Evolutionary conservation across 148 eudicot species (phyloP), one percentile per base, ranked within the genome.

Genomic region (Euryodendron excelsum): DNA sequence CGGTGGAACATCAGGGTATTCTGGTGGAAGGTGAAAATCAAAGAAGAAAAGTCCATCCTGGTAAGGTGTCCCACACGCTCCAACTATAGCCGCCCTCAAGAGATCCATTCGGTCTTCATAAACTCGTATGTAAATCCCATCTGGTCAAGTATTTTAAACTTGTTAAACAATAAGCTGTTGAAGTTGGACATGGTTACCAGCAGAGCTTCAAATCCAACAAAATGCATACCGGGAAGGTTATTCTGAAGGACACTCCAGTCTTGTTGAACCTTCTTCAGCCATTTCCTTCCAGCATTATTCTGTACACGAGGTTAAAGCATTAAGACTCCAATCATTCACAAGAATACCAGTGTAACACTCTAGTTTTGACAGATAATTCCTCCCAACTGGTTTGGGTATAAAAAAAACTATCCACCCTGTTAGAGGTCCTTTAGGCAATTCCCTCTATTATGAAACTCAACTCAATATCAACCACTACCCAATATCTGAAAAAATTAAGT

Each of bases 21-120:
- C 99, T 2, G 93, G 93, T 55, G 99, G 95, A 83, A 96, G 94
- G 74, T 91, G 95, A 81, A 96, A 93, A 85, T 96, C 99, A 82
- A 96, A 96, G 89, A 93, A 96, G 88, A 93, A 96, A 76, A 96
- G 88, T 41, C 99, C 99, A 86, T 96, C 98, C 82, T 93, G 99
- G 80, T 96, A 96, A 77, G 99, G 99, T 77, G 99, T 96, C 77
- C 97, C 98, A 85, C 93, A 96, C 68, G 98, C 98, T 75, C 99
- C 99, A 72, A 92, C 92, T 73, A 96, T 89, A 47, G 90, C 99
- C 1, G 98, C 99, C 86, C 99, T 92, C 80, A 96, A 76, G 53
- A 96, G 90, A 91, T 96, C 99, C 98, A 96, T 96, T 69, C 92
- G 87, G 81, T 96, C 97, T 86, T 96, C 99, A 80, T 91, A 96